Evolutionary conservation across 768 basidiomycete genomes (phyloP).

Genomic region (Mycena albidolilacea): DNA sequence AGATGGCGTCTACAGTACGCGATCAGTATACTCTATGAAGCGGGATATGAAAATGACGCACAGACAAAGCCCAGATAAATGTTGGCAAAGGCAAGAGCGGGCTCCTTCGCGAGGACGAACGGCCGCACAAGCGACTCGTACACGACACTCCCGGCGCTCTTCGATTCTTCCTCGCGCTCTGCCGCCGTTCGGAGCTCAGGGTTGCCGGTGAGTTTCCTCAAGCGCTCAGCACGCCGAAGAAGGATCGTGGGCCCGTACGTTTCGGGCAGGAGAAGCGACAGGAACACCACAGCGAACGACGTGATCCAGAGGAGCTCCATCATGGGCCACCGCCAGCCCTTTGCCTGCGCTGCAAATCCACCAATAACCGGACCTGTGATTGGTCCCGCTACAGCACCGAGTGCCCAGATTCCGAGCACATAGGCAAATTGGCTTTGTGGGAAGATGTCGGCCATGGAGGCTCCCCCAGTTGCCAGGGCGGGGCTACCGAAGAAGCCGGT

Average conservation of each 20-base stretch:
- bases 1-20: constrained; percentile 41
- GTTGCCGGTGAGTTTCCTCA: constrained; percentile 50
- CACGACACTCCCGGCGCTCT: constrained; percentile 37
- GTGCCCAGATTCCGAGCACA: constrained; percentile 29
- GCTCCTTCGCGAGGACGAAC: constrained; percentile 49
- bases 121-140: constrained; percentile 48
- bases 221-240: constrained; percentile 46
- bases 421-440: constrained; percentile 22
- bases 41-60: constrained; percentile 20
- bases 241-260: constrained; percentile 47
- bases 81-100: constrained; percentile 48
- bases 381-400: constrained; percentile 39
- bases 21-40: not conserved
- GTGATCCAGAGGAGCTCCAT: constrained; percentile 34
- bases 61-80: constrained; percentile 51
- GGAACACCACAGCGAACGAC: constrained; percentile 39
- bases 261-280: constrained; percentile 50
- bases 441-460: constrained; percentile 30
- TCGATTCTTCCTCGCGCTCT: constrained; percentile 43
- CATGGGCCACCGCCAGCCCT: constrained; percentile 29
- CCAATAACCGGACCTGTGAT: constrained; percentile 30
- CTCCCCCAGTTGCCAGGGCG: constrained; percentile 49
- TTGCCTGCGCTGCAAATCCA: constrained; percentile 25
- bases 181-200: constrained; percentile 42
- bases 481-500: constrained; percentile 52